Base-by-base conservation (phyloP, 2,329 filamentous ascomycete species). In the Balansia obtecta region DNA sequence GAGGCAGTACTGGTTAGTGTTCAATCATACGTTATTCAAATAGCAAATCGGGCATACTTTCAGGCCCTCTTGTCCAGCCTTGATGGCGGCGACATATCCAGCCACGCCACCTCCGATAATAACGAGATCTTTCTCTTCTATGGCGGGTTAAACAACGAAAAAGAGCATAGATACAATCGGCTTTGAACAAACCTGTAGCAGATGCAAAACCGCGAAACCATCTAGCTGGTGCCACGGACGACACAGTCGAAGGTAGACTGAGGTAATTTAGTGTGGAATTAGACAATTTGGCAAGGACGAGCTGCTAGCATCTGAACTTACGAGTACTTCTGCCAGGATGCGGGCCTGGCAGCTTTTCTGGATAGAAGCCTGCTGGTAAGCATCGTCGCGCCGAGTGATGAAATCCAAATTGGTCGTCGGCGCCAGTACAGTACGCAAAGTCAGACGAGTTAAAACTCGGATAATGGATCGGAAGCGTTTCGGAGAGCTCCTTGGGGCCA, bases 21-120 rank as follows among this genome's bases (percentile, higher is more conserved):
- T 45, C 47, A 52, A 13, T n/a, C 15, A 27, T 6, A 15, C 5
- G 27, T 27, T 27, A 27, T 7, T 27, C 27, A 27, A 7, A 7
- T 27, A 27, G 27, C 4, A 27, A 20, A 12, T 38, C 15, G 27
- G 4, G 27, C 48, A 12, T 74, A 94, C 90, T 83, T 96, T 97
- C 68, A 98, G 71, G 63, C 93, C 93, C 68, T 95, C 88, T 72
- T 98, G 93, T 53, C 90, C 93, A 63, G 93, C 93, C 76, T 97
- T 98, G 77, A 98, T 98, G 63, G 93, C 93, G 58, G 93, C 91
- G 63, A 98, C 93, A 74, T 98, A 98, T 66, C 93, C 93, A 61
- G 91, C 93, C 64, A 97, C 93, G 74, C 93, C 93, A 69, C 93
- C 93, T 64, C 93, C 93, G 65, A 98, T 95, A 71, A 98, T 90